These are phyloP conservation scores for Tricholoma sp. DNA, from an alignment of 768 basidiomycete genomes.

Conservation along the genomic window DNA sequence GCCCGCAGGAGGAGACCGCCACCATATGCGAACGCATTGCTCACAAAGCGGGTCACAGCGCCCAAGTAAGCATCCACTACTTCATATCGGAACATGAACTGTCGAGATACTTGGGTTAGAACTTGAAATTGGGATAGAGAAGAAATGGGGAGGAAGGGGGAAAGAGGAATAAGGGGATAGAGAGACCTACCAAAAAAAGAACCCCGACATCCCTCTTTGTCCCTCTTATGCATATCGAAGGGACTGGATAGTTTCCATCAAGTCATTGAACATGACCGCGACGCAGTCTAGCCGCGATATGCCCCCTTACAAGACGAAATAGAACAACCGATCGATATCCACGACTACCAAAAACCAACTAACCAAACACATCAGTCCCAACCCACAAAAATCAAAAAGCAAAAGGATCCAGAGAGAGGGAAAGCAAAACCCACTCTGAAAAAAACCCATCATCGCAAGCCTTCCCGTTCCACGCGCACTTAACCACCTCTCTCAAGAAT, in stretches of 20 bases:
- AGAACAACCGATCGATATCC: constrained; percentile 89
- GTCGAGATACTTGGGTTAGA: too few relatives aligned
- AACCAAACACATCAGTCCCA: background rate
- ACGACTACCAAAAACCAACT: constrained; percentile 64
- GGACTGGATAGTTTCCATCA: constrained; percentile 98
- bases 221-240: constrained; percentile 94
- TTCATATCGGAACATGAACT: constrained; percentile 99
- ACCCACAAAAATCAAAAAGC: too few relatives aligned
- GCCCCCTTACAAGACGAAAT: constrained; percentile 71
- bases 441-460: constrained; percentile 95
- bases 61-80: constrained; percentile 95
- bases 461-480: constrained; percentile 96
- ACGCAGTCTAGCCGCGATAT: constrained; percentile 86
- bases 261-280: constrained; percentile 91
- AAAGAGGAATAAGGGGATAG: too few relatives aligned
- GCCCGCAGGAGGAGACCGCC: constrained; percentile 75
- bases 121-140: background rate
- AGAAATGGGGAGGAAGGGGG: too few relatives aligned
- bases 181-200: constrained; percentile 78
- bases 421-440: constrained; percentile 42
- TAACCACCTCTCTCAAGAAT: constrained; percentile 90
- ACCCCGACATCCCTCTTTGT: constrained; percentile 96
- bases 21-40: constrained; percentile 97
- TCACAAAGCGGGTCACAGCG: constrained; percentile 95
- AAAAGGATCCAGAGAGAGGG: background rate